phyloP scores from a whole-genome alignment of 179 eudicot species.

The Monotropa hypopitys region DNA sequence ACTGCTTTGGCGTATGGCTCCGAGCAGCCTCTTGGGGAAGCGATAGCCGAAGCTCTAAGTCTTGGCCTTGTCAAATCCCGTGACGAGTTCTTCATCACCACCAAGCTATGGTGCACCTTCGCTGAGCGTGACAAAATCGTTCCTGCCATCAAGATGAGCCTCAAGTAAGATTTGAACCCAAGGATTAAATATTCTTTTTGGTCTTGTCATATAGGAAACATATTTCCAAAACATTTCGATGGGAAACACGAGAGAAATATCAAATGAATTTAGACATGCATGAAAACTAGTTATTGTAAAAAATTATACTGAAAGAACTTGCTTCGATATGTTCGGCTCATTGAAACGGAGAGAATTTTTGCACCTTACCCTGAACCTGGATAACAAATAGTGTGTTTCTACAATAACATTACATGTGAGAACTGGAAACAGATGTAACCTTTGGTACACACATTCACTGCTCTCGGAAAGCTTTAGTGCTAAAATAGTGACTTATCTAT shows the following conservation, averaged over 20 bases:
- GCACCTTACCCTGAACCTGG: background rate
- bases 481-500: too few species aligned
- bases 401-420: too few species aligned
- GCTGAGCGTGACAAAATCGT: slow-evolving; percentile 11
- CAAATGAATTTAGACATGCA: background rate
- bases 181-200: background rate
- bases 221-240: background rate
- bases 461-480: too few species aligned
- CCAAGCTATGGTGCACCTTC: slow-evolving; percentile 15
- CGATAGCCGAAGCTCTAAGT: slow-evolving; percentile 14
- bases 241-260: background rate
- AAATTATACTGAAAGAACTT: too few species aligned
- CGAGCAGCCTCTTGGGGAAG: slow-evolving; percentile 29
- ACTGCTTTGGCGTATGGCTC: slow-evolving; percentile 25
- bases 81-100: slow-evolving; percentile 16
- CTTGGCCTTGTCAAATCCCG: slow-evolving; percentile 17
- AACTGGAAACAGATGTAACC: too few species aligned
- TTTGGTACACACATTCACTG: too few species aligned
- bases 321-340: background rate
- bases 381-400: background rate
- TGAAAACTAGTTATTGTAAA: background rate
- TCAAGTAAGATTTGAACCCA: background rate
- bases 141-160: slow-evolving; percentile 12
- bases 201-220: background rate
- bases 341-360: background rate